Base-by-base conservation (phyloP, 2,329 filamentous ascomycete species). In the Ceratocystis huliohia region DNA sequence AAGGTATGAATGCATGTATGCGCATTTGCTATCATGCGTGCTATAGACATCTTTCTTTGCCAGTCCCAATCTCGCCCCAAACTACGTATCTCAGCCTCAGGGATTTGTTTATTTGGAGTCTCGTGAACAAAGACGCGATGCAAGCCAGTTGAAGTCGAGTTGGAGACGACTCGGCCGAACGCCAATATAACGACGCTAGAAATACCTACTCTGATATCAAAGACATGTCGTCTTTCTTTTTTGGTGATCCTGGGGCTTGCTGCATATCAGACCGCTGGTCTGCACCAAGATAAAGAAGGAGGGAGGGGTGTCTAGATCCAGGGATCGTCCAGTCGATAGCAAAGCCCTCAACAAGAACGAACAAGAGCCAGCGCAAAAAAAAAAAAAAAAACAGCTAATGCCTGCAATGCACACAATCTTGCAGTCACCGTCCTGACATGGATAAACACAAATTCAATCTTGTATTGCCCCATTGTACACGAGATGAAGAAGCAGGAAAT, bases 121-220 rank as follows among this genome's bases (percentile, higher is more conserved):
- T 37, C n/a, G 28, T 59, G 15, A 59, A 30, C 25, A 37, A 41
- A 41, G 10, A 41, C 37, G 37, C 13, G 37, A 41, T 15, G 37
- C 3, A 13, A 10, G 10, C 37, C 10, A 13, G 37, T 41, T 15
- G 15, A 17, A 20, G 25, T 17, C 5, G 53, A 33, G n/a, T 59
- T 59, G 53, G 53, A 37, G 53, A 59, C 10, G 13, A 41, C 28
- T 59, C 53, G 53, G 53, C 53, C 53, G 53, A 59, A 57, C 53
- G 50, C 20, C n/a, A 5, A 20, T 37, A 5, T 30, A 28, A 37
- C 15, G 6, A 15, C 53, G 53, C 53, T n/a, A 59, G 37, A 41
- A 53, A 17, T 33, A n/a, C 53, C 53, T 28, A 33, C 53, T n/a
- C n/a, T 8, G 4, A 30, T 59, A 20, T 37, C 25, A 59, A 17